A percentile compares a stretch with the other conserved stretches of the same genome.
Conservation (phyloP, 768 basidiomycete species). For the Tulasnella sp. region DNA sequence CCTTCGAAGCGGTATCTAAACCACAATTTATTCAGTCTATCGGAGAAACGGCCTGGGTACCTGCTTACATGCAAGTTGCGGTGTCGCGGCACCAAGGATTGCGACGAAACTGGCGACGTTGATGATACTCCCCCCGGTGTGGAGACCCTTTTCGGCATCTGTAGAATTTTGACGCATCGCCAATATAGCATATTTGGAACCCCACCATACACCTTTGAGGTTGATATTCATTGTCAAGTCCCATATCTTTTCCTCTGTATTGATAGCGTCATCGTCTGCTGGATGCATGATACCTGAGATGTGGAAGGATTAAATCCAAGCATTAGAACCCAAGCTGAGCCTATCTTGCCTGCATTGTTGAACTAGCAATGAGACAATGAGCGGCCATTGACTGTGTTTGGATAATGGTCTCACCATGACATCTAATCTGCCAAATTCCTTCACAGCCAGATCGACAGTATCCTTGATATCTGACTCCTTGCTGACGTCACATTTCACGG, state of each 20-base stretch:
- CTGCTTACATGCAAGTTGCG: conserved; percentile 89
- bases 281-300: conserved; percentile 91
- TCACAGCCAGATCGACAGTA: conserved; percentile 65
- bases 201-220: conserved; percentile 99
- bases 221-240: conserved; percentile 88
- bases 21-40: conserved; percentile 13
- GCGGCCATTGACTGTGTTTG: too few relatives aligned
- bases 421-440: conserved; percentile 85
- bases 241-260: conserved; percentile 96
- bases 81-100: conserved; percentile 88
- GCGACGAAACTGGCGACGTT: conserved; percentile 98
- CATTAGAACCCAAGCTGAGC: not conserved
- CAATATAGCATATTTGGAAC: conserved; percentile 91
- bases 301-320: not conserved
- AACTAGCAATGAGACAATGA: conserved; percentile 63
- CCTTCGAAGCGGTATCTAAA: conserved; percentile 33
- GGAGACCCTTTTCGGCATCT: conserved; percentile 68
- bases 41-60: not conserved
- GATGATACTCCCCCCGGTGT: conserved; percentile 74
- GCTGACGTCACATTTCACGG: conserved; percentile 73
- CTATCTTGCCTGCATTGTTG: conserved; percentile 63
- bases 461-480: conserved; percentile 78
- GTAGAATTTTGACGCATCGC: conserved; percentile 91
- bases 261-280: conserved; percentile 84
- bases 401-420: conserved; percentile 61